Percentiles rank a stretch among this genome's conserved stretches.
phyloP scores from a whole-genome alignment of 352 stramenopile species.

The Globisporangium barbulae region DNA sequence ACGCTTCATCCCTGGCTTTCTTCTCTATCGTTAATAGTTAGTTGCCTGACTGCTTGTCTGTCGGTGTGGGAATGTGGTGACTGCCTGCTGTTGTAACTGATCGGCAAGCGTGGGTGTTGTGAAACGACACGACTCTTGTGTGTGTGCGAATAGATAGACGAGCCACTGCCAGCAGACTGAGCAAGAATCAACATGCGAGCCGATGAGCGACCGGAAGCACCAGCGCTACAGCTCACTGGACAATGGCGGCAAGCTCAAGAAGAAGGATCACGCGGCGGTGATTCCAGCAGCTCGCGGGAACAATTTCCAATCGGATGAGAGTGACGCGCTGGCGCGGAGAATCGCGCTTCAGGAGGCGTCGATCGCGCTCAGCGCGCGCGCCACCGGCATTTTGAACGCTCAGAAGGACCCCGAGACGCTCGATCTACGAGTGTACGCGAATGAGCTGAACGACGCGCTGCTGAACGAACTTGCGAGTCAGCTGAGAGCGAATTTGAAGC shows the following conservation, averaged over 20 bases:
- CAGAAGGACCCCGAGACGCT: slow-evolving; percentile 55
- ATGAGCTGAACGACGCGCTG: slow-evolving; percentile 50
- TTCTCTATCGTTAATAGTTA: slow-evolving; percentile 9
- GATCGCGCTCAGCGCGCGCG: slow-evolving; percentile 38
- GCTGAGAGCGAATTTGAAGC: slow-evolving; percentile 34
- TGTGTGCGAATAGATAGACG: not conserved
- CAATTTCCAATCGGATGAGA: slow-evolving; percentile 37
- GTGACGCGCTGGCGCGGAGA: slow-evolving; percentile 27
- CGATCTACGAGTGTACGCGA: slow-evolving; percentile 40
- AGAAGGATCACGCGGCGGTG: slow-evolving; percentile 1
- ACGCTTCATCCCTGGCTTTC: slow-evolving; percentile 1
- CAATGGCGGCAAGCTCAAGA: slow-evolving; percentile 6
- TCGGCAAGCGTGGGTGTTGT: not conserved
- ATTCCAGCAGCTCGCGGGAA: slow-evolving; percentile 20
- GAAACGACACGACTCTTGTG: slow-evolving; percentile 9
- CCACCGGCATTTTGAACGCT: slow-evolving; percentile 45
- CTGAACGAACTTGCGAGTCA: slow-evolving; percentile 62
- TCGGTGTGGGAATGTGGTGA: not conserved
- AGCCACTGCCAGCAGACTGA: not conserved
- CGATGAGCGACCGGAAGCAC: slow-evolving; percentile 12
- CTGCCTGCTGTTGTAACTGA: slow-evolving; percentile 7
- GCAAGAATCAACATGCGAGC: slow-evolving; percentile 2
- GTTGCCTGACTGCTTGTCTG: not conserved
- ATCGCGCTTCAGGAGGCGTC: slow-evolving; percentile 31
- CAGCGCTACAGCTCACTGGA: slow-evolving; percentile 6